A percentile compares a stretch with the other conserved stretches of the same genome.
Evolutionary conservation across 148 eudicot genomes (phyloP).

Genomic region (Chenopodium formosanum): DNA sequence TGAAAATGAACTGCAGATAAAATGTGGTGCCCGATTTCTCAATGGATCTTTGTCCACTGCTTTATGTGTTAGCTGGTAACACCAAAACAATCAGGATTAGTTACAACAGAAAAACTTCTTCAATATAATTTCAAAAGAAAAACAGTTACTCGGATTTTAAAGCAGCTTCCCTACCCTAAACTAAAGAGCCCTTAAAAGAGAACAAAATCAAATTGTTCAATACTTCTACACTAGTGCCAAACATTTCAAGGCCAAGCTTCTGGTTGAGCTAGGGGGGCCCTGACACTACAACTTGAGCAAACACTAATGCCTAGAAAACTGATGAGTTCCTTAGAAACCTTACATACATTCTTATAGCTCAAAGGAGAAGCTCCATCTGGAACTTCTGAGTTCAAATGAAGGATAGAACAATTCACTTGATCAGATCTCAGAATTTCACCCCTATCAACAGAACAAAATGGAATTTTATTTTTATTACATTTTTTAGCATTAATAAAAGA

Average conservation of each 20-base stretch:
- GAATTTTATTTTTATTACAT: too few relatives aligned
- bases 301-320: neutral
- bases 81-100: constrained; percentile 1
- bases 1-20: constrained; percentile 65
- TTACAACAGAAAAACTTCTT: neutral
- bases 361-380: neutral
- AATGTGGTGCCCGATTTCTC: constrained; percentile 71
- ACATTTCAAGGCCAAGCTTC: neutral
- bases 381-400: neutral
- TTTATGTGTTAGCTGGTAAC: constrained; percentile 60
- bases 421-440: neutral
- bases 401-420: neutral
- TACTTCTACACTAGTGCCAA: too few relatives aligned
- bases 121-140: neutral
- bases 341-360: neutral
- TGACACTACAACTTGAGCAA: neutral
- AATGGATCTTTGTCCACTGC: constrained; percentile 62
- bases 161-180: neutral
- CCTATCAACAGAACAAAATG: too few relatives aligned
- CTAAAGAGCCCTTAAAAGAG: neutral
- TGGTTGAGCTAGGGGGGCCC: neutral
- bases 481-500: too few relatives aligned
- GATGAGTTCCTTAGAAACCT: neutral
- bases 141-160: too few relatives aligned
- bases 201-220: neutral